A percentile compares a stretch with the other conserved stretches of the same genome.
phyloP scores from a whole-genome alignment of 129 eudicot species.

The Helianthus annuus region HanXRQr2.0-SUNRISE NC_035441.2:48114439-48114938 shows the following conservation, averaged over 20 bases:
- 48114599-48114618: not conserved
- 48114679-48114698: not conserved
- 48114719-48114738: not conserved
- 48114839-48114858: no score
- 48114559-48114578: not conserved
- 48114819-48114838: no score
- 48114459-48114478: not conserved
- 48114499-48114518: not conserved
- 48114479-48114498: not conserved
- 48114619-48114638: conserved; percentile 1
- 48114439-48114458: not conserved
- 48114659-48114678: not conserved
- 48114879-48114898: no score
- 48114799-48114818: no score
- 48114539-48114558: not conserved
- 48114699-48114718: not conserved
- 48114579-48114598: not conserved
- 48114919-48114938: no score
- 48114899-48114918: no score
- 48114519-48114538: not conserved
- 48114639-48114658: not conserved
- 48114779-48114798: no score
- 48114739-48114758: not conserved
- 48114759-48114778: no score
- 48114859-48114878: no score